Evolutionary conservation across 2,329 filamentous ascomycete species (phyloP).

Genomic region (Onygenales sp.): DNA sequence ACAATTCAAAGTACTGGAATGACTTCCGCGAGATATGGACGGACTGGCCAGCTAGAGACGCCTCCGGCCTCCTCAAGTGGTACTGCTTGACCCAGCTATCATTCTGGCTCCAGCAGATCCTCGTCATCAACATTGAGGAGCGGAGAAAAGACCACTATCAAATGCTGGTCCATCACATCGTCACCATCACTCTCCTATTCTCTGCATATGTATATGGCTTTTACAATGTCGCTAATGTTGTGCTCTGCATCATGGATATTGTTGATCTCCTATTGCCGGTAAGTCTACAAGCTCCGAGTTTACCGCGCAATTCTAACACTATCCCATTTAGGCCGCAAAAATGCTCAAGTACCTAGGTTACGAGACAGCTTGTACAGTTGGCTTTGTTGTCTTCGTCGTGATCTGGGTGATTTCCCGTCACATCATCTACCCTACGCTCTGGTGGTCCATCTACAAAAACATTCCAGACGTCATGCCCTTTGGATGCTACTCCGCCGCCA

Average conservation of each 20-base stretch:
- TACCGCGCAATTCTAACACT: conserved; percentile 4
- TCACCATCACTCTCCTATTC: conserved; percentile 73
- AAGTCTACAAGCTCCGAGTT: conserved; percentile 24
- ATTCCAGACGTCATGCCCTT: conserved; percentile 51
- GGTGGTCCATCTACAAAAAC: conserved; percentile 70
- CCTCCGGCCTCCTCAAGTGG: conserved; percentile 66
- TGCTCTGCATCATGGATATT: conserved; percentile 87
- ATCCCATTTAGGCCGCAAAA: conserved; percentile 61
- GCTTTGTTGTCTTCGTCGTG: conserved; percentile 77
- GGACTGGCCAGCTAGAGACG: conserved; percentile 70
- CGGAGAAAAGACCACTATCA: conserved; percentile 90
- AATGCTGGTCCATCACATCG: conserved; percentile 90
- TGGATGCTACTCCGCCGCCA: conserved; percentile 59
- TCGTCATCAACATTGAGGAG: conserved; percentile 92
- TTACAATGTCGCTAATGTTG: conserved; percentile 78
- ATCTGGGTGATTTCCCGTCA: conserved; percentile 81
- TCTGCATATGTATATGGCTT: conserved; percentile 79
- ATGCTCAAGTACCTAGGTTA: conserved; percentile 83
- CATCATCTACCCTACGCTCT: conserved; percentile 65
- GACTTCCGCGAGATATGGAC: conserved; percentile 73
- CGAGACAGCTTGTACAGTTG: conserved; percentile 65
- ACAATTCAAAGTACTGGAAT: conserved; percentile 66
- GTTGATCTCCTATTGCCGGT: conserved; percentile 84
- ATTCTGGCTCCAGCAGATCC: conserved; percentile 89
- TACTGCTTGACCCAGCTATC: conserved; percentile 86